A percentile compares a stretch with the other conserved stretches of the same genome.
phyloP scores from a whole-genome alignment of 108 stramenopile genomes.

The Nitzschia sp. region DNA sequence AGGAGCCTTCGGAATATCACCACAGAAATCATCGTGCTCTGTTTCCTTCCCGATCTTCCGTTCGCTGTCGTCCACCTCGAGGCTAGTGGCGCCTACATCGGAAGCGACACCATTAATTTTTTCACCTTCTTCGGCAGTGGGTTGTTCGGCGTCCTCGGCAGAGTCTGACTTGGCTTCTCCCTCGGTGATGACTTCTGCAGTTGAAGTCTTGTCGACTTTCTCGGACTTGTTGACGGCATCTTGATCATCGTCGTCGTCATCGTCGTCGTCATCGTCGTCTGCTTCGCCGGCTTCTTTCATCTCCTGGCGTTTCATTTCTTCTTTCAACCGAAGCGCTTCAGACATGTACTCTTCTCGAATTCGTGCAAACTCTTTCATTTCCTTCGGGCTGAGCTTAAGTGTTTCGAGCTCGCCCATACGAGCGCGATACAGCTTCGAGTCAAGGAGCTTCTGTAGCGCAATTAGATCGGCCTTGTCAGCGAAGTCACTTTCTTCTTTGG shows the following conservation, averaged over 20 bases:
- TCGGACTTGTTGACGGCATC: slow-evolving; percentile 17
- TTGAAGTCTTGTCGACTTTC: slow-evolving; percentile 1
- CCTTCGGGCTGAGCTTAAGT: slow-evolving; percentile 41
- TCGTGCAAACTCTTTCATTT: slow-evolving; percentile 57
- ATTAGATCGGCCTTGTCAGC: slow-evolving; percentile 1
- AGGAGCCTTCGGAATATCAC: slow-evolving; percentile 71
- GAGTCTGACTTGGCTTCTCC: slow-evolving; percentile 1
- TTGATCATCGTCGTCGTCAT: slow-evolving; percentile 67
- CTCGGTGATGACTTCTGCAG: not conserved
- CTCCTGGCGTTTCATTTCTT: slow-evolving; percentile 69
- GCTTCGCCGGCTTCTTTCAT: slow-evolving; percentile 60
- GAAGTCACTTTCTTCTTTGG: slow-evolving; percentile 8
- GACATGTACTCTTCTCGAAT: slow-evolving; percentile 79
- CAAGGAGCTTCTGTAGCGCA: slow-evolving; percentile 19
- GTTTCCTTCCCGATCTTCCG: slow-evolving; percentile 52
- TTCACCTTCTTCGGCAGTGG: slow-evolving; percentile 5
- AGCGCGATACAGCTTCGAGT: slow-evolving; percentile 23
- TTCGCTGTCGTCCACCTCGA: not conserved
- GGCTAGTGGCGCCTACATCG: not conserved
- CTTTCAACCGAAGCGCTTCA: slow-evolving; percentile 71
- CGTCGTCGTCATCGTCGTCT: slow-evolving; percentile 78
- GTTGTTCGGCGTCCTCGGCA: not conserved
- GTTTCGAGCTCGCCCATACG: slow-evolving; percentile 56
- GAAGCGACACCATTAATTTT: not conserved
- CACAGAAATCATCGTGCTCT: slow-evolving; percentile 77